Percentiles rank a stretch among this genome's conserved stretches.
Evolutionary conservation across 75 land plant species (phyloP).

Genomic region (Pinus tabuliformis): DNA sequence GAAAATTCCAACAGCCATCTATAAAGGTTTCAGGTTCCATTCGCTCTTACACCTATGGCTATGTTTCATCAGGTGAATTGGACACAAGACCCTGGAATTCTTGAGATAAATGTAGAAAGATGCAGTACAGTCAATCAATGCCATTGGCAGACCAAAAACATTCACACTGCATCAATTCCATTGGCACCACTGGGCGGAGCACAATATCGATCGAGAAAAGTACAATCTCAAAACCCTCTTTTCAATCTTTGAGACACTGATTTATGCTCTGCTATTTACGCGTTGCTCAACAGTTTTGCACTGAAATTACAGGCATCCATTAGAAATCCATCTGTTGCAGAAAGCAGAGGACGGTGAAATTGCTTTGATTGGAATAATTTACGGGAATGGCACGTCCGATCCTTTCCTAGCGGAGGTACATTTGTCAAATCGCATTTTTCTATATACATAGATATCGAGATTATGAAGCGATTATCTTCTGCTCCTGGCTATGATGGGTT

Average conservation of each 20-base stretch:
- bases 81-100: constrained; percentile 15
- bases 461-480: too few species aligned
- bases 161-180: constrained; percentile 42
- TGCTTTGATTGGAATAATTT: constrained; percentile 39
- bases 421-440: too few species aligned
- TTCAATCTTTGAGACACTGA: too few species aligned
- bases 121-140: too few species aligned
- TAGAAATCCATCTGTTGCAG: constrained; percentile 47
- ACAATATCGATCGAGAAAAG: constrained; percentile 44
- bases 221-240: neutral
- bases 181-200: constrained; percentile 72
- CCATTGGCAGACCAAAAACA: neutral
- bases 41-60: neutral
- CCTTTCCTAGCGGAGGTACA: constrained; percentile 21
- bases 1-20: too few species aligned
- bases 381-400: constrained; percentile 23
- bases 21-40: neutral
- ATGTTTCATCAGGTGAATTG: constrained; percentile 17
- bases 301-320: constrained; percentile 17
- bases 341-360: constrained; percentile 5
- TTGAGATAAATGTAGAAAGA: constrained; percentile 20
- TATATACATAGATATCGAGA: too few species aligned
- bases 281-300: neutral
- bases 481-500: too few species aligned
- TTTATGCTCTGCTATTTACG: neutral